These are phyloP conservation scores for Coccomyxa sp. DNA, from an alignment of 139 green algal genomes.

Conservation along the genomic window DNA sequence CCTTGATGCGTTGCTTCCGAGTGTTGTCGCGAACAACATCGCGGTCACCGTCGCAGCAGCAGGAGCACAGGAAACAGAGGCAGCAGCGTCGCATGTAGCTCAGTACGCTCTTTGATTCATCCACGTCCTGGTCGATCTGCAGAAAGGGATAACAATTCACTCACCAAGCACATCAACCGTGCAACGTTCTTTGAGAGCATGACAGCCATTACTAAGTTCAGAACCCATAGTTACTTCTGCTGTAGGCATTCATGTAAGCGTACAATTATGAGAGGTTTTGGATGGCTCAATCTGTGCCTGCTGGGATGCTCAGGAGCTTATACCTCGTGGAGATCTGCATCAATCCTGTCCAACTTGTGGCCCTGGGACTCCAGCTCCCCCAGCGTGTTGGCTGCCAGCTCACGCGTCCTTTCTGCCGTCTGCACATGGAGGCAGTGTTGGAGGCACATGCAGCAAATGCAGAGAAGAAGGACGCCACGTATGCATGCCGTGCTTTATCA, in stretches of 20 bases:
- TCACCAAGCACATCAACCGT: neutral
- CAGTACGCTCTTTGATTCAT: constrained; percentile 22
- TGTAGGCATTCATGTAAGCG: too few species aligned
- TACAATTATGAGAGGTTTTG: too few species aligned
- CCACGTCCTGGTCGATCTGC: constrained; percentile 32
- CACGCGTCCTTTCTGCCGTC: constrained; percentile 1
- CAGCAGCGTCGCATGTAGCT: constrained; percentile 35
- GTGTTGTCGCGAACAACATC: constrained; percentile 14
- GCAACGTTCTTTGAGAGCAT: too few species aligned
- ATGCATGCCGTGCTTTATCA: too few species aligned
- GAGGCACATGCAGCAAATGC: neutral
- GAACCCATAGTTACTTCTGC: too few species aligned
- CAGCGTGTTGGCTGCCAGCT: constrained; percentile 16
- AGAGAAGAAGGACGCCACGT: too few species aligned
- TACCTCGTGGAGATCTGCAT: constrained; percentile 14
- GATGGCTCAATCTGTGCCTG: too few species aligned
- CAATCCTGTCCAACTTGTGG: constrained; percentile 10
- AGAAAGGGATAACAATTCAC: neutral
- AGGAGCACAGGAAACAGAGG: constrained; percentile 34
- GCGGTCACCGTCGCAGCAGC: constrained; percentile 26
- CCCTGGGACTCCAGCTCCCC: constrained; percentile 9
- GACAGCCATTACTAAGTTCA: too few species aligned
- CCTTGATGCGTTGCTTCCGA: constrained; percentile 20
- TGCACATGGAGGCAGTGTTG: neutral
- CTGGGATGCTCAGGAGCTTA: neutral